A percentile compares a stretch with the other conserved stretches of the same genome.
phyloP scores from a whole-genome alignment of 1,284 basidiomycete genomes.

The Ganoderma boninense region DNA sequence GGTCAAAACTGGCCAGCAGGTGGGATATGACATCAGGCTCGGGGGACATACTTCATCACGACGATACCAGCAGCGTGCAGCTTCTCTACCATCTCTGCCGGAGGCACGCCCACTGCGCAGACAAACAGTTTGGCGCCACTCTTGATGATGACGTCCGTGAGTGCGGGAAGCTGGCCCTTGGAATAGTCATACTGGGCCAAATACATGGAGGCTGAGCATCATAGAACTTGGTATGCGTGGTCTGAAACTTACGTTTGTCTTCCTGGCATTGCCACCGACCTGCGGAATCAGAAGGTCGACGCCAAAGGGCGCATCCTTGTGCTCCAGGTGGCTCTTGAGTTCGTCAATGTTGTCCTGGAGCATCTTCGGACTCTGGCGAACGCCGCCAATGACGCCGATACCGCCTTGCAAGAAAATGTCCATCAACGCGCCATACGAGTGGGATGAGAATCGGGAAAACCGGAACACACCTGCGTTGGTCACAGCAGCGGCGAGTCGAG shows the following conservation, averaged over 20 bases:
- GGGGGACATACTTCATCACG: constrained; percentile 76
- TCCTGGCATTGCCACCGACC: constrained; percentile 79
- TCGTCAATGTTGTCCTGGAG: constrained; percentile 70
- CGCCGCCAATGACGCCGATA: constrained; percentile 86
- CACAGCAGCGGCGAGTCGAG: constrained; percentile 79
- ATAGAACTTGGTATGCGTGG: not conserved
- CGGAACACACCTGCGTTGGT: constrained; percentile 68
- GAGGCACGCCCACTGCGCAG: constrained; percentile 86
- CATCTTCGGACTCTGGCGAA: constrained; percentile 75
- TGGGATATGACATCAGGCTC: constrained; percentile 11
- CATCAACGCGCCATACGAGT: not conserved
- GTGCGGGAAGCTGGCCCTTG: constrained; percentile 75
- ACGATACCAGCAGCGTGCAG: constrained; percentile 81
- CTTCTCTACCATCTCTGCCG: constrained; percentile 82
- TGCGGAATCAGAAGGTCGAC: constrained; percentile 86
- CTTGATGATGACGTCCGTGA: constrained; percentile 84
- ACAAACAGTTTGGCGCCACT: constrained; percentile 83
- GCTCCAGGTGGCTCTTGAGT: constrained; percentile 73
- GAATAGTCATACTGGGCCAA: constrained; percentile 74
- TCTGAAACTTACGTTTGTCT: constrained; percentile 71
- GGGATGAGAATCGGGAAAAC: constrained; percentile 7
- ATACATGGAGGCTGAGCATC: constrained; percentile 4
- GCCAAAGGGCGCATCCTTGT: constrained; percentile 83
- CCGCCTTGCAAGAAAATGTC: constrained; percentile 54
- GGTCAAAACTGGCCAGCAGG: not conserved